Conservation (phyloP, 2,329 filamentous ascomycete genomes). For the Neopestalotiopsis sp. region DNA sequence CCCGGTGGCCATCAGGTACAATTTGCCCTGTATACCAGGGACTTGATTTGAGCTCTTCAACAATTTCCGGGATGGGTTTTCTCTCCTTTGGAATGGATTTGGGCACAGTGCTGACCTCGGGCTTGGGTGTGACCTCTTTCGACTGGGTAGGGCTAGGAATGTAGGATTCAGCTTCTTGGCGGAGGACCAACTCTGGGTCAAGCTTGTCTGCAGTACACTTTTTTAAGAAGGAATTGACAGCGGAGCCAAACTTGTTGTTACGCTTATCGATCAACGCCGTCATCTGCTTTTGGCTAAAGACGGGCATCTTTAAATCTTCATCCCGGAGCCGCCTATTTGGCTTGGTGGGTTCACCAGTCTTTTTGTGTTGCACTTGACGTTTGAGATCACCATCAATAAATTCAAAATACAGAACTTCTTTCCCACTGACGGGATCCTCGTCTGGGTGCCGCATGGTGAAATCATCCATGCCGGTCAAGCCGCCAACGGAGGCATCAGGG, state of each 20-base stretch:
- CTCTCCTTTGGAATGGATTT: slow-evolving; percentile 79
- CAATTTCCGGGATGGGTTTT: slow-evolving; percentile 81
- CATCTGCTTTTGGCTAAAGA: slow-evolving; percentile 94
- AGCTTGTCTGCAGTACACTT: slow-evolving; percentile 67
- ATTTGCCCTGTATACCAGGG: slow-evolving; percentile 94
- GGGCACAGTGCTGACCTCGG: slow-evolving; percentile 58
- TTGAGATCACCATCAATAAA: slow-evolving; percentile 92
- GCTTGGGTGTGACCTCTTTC: slow-evolving; percentile 36
- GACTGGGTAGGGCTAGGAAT: slow-evolving; percentile 66
- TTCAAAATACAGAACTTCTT: slow-evolving; percentile 86
- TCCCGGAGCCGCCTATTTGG: slow-evolving; percentile 72
- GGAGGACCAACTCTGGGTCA: slow-evolving; percentile 73
- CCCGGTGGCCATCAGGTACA: slow-evolving; percentile 88
- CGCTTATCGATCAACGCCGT: slow-evolving; percentile 86
- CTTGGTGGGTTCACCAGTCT: slow-evolving; percentile 75
- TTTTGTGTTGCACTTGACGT: slow-evolving; percentile 73
- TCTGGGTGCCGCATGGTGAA: slow-evolving; percentile 41
- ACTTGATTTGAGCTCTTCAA: slow-evolving; percentile 80
- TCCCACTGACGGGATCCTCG: slow-evolving; percentile 43
- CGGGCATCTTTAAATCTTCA: slow-evolving; percentile 88
- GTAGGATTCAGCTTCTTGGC: slow-evolving; percentile 60
- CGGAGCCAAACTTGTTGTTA: slow-evolving; percentile 80
- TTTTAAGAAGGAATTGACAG: slow-evolving; percentile 79
- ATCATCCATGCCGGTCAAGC: slow-evolving; percentile 55
- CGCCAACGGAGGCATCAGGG: slow-evolving; percentile 62